These are phyloP conservation scores for Cryphonectria parasitica DNA, from an alignment of 2,329 filamentous ascomycete species.

Conservation along the genomic window DNA sequence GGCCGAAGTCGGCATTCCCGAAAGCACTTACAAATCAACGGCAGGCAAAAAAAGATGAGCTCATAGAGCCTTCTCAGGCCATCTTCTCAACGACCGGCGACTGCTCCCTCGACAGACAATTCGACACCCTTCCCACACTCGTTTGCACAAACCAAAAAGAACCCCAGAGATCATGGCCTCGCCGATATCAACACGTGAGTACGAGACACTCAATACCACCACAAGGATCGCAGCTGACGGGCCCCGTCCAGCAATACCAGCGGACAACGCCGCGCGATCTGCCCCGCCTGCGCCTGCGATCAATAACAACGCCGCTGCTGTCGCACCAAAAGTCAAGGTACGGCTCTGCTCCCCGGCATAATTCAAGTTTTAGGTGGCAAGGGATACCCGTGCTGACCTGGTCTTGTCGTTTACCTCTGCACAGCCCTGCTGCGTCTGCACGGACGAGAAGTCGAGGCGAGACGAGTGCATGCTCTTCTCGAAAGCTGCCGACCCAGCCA, in stretches of 20 bases:
- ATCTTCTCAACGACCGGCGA: slow-evolving; percentile 1
- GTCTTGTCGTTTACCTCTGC: neutral
- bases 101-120: neutral
- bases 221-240: neutral
- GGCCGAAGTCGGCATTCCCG: slow-evolving; percentile 16
- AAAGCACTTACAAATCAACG: slow-evolving; percentile 28
- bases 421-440: slow-evolving; percentile 97
- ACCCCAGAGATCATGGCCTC: slow-evolving; percentile 21
- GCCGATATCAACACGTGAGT: slow-evolving; percentile 23
- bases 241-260: slow-evolving; percentile 22
- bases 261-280: slow-evolving; percentile 11
- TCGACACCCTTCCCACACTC: neutral
- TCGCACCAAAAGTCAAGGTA: slow-evolving; percentile 28
- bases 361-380: neutral
- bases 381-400: neutral
- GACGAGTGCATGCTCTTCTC: slow-evolving; percentile 99
- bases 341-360: neutral
- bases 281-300: slow-evolving; percentile 5
- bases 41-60: slow-evolving; percentile 27
- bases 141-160: neutral
- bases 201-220: neutral
- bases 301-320: slow-evolving; percentile 11
- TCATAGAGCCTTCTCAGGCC: slow-evolving; percentile 15
- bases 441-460: slow-evolving; percentile 85
- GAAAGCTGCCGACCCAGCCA: slow-evolving; percentile 76